A percentile compares a stretch with the other conserved stretches of the same genome.
Conservation (phyloP, 1,284 basidiomycete species). For the Golubevia sp. region DNA sequence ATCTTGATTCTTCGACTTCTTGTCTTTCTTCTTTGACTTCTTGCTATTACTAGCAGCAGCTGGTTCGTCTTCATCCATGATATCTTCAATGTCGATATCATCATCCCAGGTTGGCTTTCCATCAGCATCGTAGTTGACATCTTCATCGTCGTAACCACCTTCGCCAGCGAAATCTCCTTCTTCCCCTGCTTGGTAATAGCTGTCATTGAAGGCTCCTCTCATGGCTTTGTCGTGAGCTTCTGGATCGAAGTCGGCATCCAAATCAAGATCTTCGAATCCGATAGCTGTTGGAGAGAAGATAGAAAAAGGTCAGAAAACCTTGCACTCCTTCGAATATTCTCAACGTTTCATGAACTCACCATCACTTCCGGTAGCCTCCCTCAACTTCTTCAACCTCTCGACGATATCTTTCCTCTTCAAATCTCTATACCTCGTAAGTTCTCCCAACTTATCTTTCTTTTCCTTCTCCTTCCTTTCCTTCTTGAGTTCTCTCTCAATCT, state of each 20-base stretch:
- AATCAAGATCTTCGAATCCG: constrained; percentile 38
- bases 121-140: constrained; percentile 63
- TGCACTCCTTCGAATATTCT: neutral
- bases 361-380: constrained; percentile 36
- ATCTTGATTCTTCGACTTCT: constrained; percentile 63
- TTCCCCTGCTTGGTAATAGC: constrained; percentile 27
- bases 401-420: constrained; percentile 50
- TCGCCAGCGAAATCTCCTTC: constrained; percentile 1
- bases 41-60: constrained; percentile 60
- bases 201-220: constrained; percentile 44
- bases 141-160: constrained; percentile 6
- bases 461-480: constrained; percentile 48
- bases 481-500: constrained; percentile 48
- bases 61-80: constrained; percentile 65
- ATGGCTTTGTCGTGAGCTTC: constrained; percentile 51
- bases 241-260: constrained; percentile 57
- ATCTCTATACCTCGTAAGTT: constrained; percentile 42
- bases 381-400: constrained; percentile 46
- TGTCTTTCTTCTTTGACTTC: constrained; percentile 66
- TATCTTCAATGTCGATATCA: constrained; percentile 79
- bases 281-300: constrained; percentile 4
- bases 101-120: constrained; percentile 85
- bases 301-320: neutral
- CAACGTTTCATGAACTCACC: constrained; percentile 8
- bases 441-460: constrained; percentile 48